phyloP scores from a whole-genome alignment of 2,329 filamentous ascomycete species.

The Pyrenochaeta sp. region DNA sequence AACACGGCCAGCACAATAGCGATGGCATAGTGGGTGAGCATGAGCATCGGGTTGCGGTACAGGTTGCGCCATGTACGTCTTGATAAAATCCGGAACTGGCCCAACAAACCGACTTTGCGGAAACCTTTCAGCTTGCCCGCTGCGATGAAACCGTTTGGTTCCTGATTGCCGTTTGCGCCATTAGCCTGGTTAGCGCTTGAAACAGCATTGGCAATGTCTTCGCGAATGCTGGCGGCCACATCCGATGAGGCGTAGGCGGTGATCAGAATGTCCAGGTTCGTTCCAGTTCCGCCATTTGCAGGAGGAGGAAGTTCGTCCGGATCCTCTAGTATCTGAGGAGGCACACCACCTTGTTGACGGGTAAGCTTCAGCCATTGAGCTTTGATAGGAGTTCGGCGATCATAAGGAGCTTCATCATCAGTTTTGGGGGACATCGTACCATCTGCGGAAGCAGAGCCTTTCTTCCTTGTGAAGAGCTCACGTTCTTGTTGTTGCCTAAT shows the following conservation, averaged over 20 bases:
- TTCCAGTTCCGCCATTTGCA: conserved; percentile 66
- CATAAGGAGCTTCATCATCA: conserved; percentile 66
- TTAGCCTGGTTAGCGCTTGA: conserved; percentile 72
- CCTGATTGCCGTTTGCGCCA: conserved; percentile 65
- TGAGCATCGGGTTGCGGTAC: conserved; percentile 96
- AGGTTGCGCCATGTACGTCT: conserved; percentile 95
- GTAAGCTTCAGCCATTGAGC: conserved; percentile 68
- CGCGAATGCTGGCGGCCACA: conserved; percentile 75
- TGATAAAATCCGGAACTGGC: conserved; percentile 90
- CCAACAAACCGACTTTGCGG: conserved; percentile 77
- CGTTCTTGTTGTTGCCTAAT: conserved; percentile 87
- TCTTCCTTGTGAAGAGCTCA: conserved; percentile 87
- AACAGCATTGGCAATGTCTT: conserved; percentile 80
- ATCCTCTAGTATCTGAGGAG: conserved; percentile 74
- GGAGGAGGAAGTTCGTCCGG: conserved; percentile 67
- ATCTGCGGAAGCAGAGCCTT: conserved; percentile 63
- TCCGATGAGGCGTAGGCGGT: conserved; percentile 79
- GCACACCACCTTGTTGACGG: conserved; percentile 61
- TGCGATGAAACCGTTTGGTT: conserved; percentile 61
- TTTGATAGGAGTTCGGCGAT: conserved; percentile 60
- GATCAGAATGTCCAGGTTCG: conserved; percentile 84
- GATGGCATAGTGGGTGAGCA: conserved; percentile 98
- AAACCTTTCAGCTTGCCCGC: conserved; percentile 79
- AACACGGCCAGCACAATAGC: conserved; percentile 94
- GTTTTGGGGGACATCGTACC: conserved; percentile 66